These are phyloP conservation scores for Colletotrichum limetticola DNA, from an alignment of 2,329 filamentous ascomycete genomes.

Conservation along the genomic window DNA sequence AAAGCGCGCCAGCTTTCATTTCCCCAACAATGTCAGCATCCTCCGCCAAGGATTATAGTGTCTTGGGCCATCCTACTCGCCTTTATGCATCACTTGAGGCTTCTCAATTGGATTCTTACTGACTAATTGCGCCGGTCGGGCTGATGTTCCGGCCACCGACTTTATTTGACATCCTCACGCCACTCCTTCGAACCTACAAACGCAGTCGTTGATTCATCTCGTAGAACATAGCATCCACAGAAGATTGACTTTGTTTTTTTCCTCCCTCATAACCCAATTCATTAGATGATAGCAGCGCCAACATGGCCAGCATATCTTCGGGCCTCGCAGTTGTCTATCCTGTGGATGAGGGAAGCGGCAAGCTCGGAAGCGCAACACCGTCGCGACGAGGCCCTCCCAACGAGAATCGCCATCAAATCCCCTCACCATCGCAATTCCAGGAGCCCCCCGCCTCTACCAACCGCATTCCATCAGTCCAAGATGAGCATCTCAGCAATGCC, in stretches of 20 bases:
- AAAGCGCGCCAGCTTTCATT: neutral
- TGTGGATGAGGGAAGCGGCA: neutral
- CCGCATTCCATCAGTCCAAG: neutral
- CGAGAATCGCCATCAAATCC: neutral
- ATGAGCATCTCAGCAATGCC: neutral
- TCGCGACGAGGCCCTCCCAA: neutral
- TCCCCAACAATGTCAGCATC: neutral
- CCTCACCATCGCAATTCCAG: neutral
- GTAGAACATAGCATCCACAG: neutral
- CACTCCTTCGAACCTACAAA: too few species aligned
- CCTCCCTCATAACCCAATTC: neutral
- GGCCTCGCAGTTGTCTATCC: neutral
- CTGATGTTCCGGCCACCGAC: neutral
- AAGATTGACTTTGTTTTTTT: neutral
- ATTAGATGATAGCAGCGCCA: neutral
- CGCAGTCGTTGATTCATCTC: neutral
- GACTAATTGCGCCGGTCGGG: neutral
- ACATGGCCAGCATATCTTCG: neutral
- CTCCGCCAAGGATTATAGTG: neutral
- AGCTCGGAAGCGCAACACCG: neutral
- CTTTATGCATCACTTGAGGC: neutral
- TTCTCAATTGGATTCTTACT: neutral
- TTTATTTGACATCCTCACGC: neutral
- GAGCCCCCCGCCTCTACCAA: neutral
- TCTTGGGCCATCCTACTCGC: neutral